phyloP scores from a whole-genome alignment of 2,329 filamentous ascomycete genomes.

The Hymenoscyphus infarciens region DNA sequence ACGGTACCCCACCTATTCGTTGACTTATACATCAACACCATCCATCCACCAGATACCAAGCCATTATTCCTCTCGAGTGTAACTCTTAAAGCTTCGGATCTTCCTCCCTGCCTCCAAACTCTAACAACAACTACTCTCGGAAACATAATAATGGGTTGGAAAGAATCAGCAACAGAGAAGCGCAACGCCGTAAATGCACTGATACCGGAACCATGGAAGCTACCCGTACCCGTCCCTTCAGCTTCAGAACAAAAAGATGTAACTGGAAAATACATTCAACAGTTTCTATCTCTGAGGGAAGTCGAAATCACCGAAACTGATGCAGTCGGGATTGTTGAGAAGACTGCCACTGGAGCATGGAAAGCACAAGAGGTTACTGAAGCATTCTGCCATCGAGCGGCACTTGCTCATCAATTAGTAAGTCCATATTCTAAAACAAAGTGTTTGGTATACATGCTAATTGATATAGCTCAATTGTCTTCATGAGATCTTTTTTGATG shows the following conservation, averaged over 20 bases:
- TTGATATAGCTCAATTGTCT: conserved; percentile 41
- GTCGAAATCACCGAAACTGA: conserved; percentile 6
- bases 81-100: not conserved
- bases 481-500: conserved; percentile 19
- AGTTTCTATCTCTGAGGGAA: conserved; percentile 36
- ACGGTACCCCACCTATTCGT: conserved; percentile 2
- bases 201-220: conserved; percentile 55
- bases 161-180: conserved; percentile 48
- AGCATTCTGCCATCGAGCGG: conserved; percentile 2
- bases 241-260: conserved; percentile 52
- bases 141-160: conserved; percentile 41
- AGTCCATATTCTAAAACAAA: not conserved
- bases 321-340: not conserved
- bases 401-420: conserved; percentile 6
- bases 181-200: conserved; percentile 49
- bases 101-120: not conserved
- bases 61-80: not conserved
- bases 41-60: not conserved
- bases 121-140: not conserved
- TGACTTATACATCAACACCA: not conserved
- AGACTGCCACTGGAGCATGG: not conserved
- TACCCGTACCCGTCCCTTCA: conserved; percentile 45
- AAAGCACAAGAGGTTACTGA: conserved; percentile 2
- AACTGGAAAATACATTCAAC: conserved; percentile 52
- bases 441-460: conserved; percentile 44